Evolutionary conservation across 306 rosid genomes (phyloP).

Genomic region (Dicorynia guianensis): DNA sequence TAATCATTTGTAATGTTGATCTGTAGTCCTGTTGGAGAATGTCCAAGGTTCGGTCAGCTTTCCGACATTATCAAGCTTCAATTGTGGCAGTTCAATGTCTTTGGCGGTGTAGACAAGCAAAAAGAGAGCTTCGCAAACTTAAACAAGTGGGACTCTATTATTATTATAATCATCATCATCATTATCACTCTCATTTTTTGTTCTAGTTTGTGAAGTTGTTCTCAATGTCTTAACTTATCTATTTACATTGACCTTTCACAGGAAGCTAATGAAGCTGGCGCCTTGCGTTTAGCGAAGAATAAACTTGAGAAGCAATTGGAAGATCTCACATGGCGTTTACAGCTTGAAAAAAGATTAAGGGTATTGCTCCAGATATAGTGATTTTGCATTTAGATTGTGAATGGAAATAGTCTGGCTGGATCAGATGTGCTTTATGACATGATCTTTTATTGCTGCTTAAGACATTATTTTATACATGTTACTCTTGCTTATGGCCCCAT

Average conservation of each 20-base stretch:
- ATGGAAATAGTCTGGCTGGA: conserved; percentile 15
- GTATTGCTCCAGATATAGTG: conserved; percentile 48
- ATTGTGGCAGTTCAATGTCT: conserved; percentile 83
- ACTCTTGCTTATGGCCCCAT: neutral
- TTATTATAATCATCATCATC: neutral
- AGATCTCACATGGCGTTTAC: conserved; percentile 94
- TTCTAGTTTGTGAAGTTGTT: conserved; percentile 16
- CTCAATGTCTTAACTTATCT: conserved; percentile 2
- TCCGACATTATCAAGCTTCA: conserved; percentile 61
- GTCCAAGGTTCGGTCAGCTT: conserved; percentile 72
- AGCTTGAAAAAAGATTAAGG: conserved; percentile 93
- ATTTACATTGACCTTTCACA: conserved; percentile 49
- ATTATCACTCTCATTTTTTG: neutral
- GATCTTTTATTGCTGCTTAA: conserved; percentile 6
- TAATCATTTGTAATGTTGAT: conserved; percentile 37
- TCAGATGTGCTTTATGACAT: conserved; percentile 27
- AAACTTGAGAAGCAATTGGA: conserved; percentile 98
- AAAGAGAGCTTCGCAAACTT: conserved; percentile 78
- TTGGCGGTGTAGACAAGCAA: conserved; percentile 90
- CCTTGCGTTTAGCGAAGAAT: conserved; percentile 92
- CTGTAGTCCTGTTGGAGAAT: conserved; percentile 87
- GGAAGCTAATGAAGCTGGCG: conserved; percentile 99
- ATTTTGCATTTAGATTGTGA: conserved; percentile 23
- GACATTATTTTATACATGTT: conserved; percentile 13
- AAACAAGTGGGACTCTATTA: conserved; percentile 57